Conservation (phyloP, 352 stramenopile genomes). For the Aphanomyces cochlioides region DNA sequence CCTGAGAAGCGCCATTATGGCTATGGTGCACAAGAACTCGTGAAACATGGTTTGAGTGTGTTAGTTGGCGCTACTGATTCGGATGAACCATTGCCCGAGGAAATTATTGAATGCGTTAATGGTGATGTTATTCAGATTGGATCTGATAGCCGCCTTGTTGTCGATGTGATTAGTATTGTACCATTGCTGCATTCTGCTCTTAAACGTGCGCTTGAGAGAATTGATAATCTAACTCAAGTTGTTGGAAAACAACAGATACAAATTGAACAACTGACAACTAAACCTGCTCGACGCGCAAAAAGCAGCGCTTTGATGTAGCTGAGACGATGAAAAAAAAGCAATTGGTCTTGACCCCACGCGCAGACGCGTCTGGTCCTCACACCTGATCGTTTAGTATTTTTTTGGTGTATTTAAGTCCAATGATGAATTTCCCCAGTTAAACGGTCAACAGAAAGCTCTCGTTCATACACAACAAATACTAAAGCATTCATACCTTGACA, state of each 20-base stretch:
- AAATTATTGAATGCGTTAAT: not conserved
- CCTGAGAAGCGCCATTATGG: not conserved
- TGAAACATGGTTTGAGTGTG: not conserved
- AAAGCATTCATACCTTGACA: slow-evolving; percentile 23
- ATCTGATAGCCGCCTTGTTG: not conserved
- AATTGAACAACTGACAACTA: not conserved
- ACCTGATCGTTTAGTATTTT: not conserved
- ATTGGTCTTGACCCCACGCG: too few species aligned
- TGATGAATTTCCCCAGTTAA: slow-evolving; percentile 13
- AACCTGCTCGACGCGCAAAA: not conserved
- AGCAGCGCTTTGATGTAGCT: not conserved
- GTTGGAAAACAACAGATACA: not conserved
- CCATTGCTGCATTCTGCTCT: not conserved
- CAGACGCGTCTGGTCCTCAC: too few species aligned
- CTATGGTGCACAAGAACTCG: not conserved
- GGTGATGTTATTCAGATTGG: not conserved
- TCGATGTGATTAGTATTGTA: not conserved
- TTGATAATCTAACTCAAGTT: not conserved
- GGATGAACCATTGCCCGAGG: not conserved
- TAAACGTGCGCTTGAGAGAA: not conserved
- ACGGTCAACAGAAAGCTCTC: slow-evolving; percentile 17
- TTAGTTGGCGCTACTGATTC: not conserved
- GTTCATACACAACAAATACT: slow-evolving; percentile 13
- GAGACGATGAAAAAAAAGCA: not conserved
- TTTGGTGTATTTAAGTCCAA: not conserved